Base-by-base conservation (phyloP, 768 basidiomycete genomes). In the Dendrothele bispora region DNA sequence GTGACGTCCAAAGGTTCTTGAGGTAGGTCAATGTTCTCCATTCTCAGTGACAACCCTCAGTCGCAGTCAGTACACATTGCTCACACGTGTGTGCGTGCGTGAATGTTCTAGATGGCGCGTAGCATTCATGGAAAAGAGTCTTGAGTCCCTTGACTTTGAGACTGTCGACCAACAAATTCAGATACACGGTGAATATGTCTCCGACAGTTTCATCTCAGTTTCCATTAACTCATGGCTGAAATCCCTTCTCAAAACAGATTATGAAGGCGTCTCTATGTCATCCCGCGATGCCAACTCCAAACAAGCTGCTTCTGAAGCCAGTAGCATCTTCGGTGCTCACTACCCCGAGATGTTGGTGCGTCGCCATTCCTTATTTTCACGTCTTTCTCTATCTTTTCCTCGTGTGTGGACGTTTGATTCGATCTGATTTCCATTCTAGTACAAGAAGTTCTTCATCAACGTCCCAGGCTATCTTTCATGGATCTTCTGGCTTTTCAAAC, bases 401-500 rank as follows among this genome's bases (percentile, higher is more conserved):
- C 6, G 18, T 15, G 4, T 28, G 48, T 40, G 25, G 18, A 4
- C 52, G 42, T 22, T 17, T 45, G n/a, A 17, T n/a, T n/a, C 28
- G 25, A 8, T 10, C 46, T 55, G 20, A 57, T 45, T 6, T 12
- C 26, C 4, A 50, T 20, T 41, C 18, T 52, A 87, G 85, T 75
- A 79, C 57, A 77, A 76, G 60, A 91, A 91, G 61, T 88, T 84
- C 69, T 91, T 92, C 59, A 73, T 92, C 58, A 89, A 88, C 56
- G 88, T 92, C 11, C 90, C 90, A 0, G 77, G 79, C 2, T 57
- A 88, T 48, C 72, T 91, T 55, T 78, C 82, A 32, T 91, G 89
- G 88, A 75, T 92, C 50, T 92, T 89, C 69, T 91, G 89, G 89
- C 54, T 74, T 14, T 91, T 91, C 74, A 91, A 85, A 61, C 77